Percentiles rank a stretch among this genome's conserved stretches.
Evolutionary conservation across 495 filamentous ascomycete species (phyloP).

Genomic region (Venustampulla echinocandica): DNA sequence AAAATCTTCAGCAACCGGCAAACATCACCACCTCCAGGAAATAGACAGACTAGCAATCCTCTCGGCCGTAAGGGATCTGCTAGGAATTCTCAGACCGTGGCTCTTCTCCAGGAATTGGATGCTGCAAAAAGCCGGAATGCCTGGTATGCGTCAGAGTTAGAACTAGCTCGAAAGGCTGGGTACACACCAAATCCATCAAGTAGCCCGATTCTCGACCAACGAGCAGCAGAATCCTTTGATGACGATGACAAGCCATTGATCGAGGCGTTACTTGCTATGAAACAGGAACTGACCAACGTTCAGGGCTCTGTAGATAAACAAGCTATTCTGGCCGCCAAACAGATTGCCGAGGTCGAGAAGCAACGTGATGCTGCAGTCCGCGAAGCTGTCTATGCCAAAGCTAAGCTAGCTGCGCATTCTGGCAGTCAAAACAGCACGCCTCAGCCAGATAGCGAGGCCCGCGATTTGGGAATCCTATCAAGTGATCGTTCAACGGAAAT

Average conservation of each 20-base stretch:
- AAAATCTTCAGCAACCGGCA: conserved; percentile 35
- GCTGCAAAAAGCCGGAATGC: conserved; percentile 74
- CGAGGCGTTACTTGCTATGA: conserved; percentile 87
- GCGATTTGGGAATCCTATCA: conserved; percentile 48
- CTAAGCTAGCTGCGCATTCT: conserved; percentile 77
- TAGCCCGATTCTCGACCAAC: conserved; percentile 67
- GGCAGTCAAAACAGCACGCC: conserved; percentile 64
- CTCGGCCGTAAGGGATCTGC: conserved; percentile 39
- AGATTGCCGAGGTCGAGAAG: conserved; percentile 86
- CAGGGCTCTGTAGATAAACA: conserved; percentile 83
- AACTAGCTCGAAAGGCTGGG: conserved; percentile 78
- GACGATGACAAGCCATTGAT: conserved; percentile 89
- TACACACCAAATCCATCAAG: conserved; percentile 67
- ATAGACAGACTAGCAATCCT: conserved; percentile 41
- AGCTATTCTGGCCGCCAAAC: conserved; percentile 70
- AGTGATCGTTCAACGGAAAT: conserved; percentile 67
- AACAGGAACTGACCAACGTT: conserved; percentile 71
- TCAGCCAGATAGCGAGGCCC: conserved; percentile 51
- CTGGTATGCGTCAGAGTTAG: conserved; percentile 94
- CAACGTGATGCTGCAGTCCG: conserved; percentile 86
- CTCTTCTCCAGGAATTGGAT: conserved; percentile 75
- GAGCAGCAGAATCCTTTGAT: conserved; percentile 63
- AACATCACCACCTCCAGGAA: conserved; percentile 43
- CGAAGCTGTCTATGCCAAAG: conserved; percentile 91
- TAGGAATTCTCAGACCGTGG: conserved; percentile 50